Evolutionary conservation across 345 rosid genomes (phyloP), one percentile per base, ranked within the genome.

Genomic region (Aethionema arabicum): DNA sequence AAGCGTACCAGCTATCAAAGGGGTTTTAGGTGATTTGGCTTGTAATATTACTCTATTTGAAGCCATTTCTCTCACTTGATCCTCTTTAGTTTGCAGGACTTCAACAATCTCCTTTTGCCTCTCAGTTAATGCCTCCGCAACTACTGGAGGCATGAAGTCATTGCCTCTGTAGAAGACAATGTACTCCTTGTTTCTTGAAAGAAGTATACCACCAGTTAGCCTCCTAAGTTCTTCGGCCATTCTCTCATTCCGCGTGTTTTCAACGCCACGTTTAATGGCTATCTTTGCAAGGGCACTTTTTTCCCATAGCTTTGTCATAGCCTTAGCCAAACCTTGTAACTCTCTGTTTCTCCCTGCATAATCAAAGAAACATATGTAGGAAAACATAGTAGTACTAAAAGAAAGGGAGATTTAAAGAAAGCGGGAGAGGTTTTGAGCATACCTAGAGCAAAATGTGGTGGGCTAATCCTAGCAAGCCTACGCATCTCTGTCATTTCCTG

Each of bases 381-480:
- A 32, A 73, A 64, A 56, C 41, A 52, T 13, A 42, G 4, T 36
- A 58, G 41, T 41, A 29, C 35, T 38, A 42, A 16, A 56, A 55
- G 36, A 61, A 55, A 36, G 15, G 7, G 55, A 16, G 16, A 31
- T 47, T 65, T 6, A 9, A 41, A 7, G 55, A 66, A 52, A 12
- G 35, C 4, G 13, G 50, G 42, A 11, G 47, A 32, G 53, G 13
- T 21, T 59, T 42, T 4, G 42, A 33, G 44, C 75, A 53, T 76
- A 88, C 96, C 98, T 30, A 92, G 71, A 59, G 87, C 95, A 81
- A 88, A 92, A 74, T 92, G 98, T 15, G 98, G 93, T 35, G 98
- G 85, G 57, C 66, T 62, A 43, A 58, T 72, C 69, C 96, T 82
- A 41, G 95, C 91, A 32, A 83, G 74, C 66, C 85, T 78, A 27